These are phyloP conservation scores for Dryas alaskensis DNA, from an alignment of 306 rosid genomes.

Conservation along the genomic window DNA sequence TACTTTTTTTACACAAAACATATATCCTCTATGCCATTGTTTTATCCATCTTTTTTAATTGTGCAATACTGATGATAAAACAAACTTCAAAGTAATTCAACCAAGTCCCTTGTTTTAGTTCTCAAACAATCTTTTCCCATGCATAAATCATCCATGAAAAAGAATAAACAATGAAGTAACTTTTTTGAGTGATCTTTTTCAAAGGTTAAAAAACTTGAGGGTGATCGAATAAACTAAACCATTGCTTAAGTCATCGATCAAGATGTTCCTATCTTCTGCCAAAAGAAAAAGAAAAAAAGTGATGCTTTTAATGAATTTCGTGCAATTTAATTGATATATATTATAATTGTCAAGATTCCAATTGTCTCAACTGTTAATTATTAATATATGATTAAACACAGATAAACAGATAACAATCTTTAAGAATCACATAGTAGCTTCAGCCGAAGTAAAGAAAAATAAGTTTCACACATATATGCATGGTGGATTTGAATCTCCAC, in stretches of 20 bases:
- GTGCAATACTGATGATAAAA: neutral
- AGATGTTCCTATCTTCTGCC: neutral
- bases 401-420: neutral
- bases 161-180: neutral
- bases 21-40: neutral
- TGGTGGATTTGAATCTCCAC: constrained; percentile 4
- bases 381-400: neutral
- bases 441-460: neutral
- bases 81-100: neutral
- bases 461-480: neutral
- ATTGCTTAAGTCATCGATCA: neutral
- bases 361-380: neutral
- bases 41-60: neutral
- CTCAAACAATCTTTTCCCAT: neutral
- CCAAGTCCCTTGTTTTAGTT: neutral
- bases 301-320: neutral
- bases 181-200: neutral
- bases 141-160: neutral
- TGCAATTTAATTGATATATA: neutral
- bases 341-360: constrained; percentile 8
- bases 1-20: neutral
- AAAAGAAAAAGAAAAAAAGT: neutral
- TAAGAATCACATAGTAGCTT: constrained; percentile 2
- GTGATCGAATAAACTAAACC: no score
- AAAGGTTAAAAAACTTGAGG: neutral